These are phyloP conservation scores for Penicillium sp. DNA, from an alignment of 2,329 filamentous ascomycete species.

Conservation along the genomic window DNA sequence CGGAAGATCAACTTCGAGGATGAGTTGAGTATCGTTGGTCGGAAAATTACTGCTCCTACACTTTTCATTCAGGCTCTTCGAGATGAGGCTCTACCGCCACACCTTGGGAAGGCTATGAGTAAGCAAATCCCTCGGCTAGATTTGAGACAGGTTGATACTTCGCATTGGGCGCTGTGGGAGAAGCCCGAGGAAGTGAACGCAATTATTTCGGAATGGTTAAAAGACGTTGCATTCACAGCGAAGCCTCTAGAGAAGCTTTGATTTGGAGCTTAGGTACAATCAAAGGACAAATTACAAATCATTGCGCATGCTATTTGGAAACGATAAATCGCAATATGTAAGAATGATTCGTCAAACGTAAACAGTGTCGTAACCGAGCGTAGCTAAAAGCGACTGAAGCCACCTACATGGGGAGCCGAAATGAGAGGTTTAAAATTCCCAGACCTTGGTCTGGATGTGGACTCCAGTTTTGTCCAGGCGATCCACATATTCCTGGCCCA, in stretches of 20 bases:
- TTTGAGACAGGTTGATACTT: constrained; percentile 63
- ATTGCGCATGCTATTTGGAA: background rate
- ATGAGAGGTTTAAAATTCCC: constrained; percentile 27
- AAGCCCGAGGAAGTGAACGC: constrained; percentile 68
- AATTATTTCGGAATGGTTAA: constrained; percentile 67
- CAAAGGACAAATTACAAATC: background rate
- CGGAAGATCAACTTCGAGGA: constrained; percentile 73
- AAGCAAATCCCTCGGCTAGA: constrained; percentile 64
- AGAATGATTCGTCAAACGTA: background rate
- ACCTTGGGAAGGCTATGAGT: constrained; percentile 72
- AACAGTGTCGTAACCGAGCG: background rate
- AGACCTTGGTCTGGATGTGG: constrained; percentile 39
- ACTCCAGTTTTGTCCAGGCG: constrained; percentile 47
- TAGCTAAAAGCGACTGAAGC: background rate
- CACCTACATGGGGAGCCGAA: background rate
- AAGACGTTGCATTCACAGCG: constrained; percentile 52
- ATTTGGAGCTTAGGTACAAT: background rate
- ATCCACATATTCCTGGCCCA: constrained; percentile 50
- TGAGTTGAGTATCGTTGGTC: constrained; percentile 52
- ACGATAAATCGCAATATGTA: background rate
- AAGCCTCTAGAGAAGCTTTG: constrained; percentile 47
- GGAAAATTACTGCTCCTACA: constrained; percentile 60
- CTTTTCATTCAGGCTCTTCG: constrained; percentile 72
- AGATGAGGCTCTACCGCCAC: constrained; percentile 71
- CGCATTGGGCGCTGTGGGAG: constrained; percentile 84